Evolutionary conservation across 2,329 filamentous ascomycete species (phyloP), one percentile per base, ranked within the genome.

Genomic region (Monilinia laxa): DNA sequence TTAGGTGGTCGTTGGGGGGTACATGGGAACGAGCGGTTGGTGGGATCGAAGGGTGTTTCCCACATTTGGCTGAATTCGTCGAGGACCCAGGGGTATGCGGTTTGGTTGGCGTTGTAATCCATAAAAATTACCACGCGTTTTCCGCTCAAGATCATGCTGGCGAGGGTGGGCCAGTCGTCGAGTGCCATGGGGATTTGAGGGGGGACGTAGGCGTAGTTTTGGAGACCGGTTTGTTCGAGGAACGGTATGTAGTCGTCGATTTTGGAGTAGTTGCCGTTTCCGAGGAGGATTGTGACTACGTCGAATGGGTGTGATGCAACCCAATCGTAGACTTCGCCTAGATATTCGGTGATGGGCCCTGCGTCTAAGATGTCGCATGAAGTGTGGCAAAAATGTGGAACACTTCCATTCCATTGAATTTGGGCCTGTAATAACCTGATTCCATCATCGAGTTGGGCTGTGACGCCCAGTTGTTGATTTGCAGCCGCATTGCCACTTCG

Each of bases 11-110:
- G 88, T 75, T 97, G 86, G 49, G 88, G 82, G 0, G 81, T 87
- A 79, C 93, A 97, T 0, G 93, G 92, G 76, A 97, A 96, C 0
- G 77, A 76, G 59, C 79, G 79, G 75, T 87, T 77, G 20, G 78
- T 75, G 3, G 87, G 79, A 73, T 75, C 76, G 76, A 96, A 97
- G 0, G 91, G 91, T 0, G 93, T 94, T 80, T 97, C 92, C 91
- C 91, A 97, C 79, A 96, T 85, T 75, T 96, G 90, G 7, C 85
- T 85, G 80, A 97, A 97, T 78, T 97, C 84, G 77, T 96, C 91
- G 52, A 97, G 82, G 53, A 97, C 84, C 86, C 92, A 97, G 0
- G 93, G 92, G 23, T 92, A 89, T 25, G 83, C 82, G 0, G 82
- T 85, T 78, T 96, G 90, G 76, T 97, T 88, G 1, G 75, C 91